Evolutionary conservation across 169 alveolate species (phyloP).

Genomic region (Prorocentrum cordatum): DNA sequence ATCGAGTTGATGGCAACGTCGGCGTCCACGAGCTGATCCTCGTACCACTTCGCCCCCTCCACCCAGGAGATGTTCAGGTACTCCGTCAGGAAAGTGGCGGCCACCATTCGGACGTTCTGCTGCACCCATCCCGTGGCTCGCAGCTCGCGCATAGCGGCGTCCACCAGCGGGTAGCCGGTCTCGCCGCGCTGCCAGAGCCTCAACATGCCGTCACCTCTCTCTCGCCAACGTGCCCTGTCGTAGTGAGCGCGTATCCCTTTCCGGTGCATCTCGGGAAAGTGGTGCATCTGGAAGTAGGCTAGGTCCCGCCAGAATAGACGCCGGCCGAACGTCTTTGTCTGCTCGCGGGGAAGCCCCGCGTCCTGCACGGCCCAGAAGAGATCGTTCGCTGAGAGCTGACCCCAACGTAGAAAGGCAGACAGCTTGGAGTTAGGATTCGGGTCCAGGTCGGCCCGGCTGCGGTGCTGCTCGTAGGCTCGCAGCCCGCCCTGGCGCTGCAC

Average conservation of each 20-base stretch:
- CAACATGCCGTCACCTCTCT: background rate
- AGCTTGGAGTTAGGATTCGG: slow-evolving; percentile 37
- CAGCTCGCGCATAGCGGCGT: slow-evolving; percentile 36
- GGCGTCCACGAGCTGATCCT: slow-evolving; percentile 26
- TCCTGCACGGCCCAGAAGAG: slow-evolving; percentile 20
- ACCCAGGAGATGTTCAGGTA: slow-evolving; percentile 32
- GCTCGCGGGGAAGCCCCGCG: background rate
- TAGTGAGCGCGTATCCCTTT: slow-evolving; percentile 3
- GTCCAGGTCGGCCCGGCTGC: slow-evolving; percentile 7
- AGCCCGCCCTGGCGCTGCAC: no score
- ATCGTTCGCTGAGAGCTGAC: slow-evolving; percentile 24
- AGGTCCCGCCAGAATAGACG: slow-evolving; percentile 19
- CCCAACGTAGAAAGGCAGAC: slow-evolving; percentile 21
- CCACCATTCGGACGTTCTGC: slow-evolving; percentile 39
- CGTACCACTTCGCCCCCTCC: slow-evolving; percentile 27
- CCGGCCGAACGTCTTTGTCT: slow-evolving; percentile 5
- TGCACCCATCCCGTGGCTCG: slow-evolving; percentile 32
- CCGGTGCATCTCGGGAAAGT: background rate
- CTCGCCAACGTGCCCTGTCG: background rate
- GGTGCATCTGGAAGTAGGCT: background rate
- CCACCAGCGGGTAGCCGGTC: slow-evolving; percentile 16
- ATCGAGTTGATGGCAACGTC: slow-evolving; percentile 42
- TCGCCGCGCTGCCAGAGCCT: slow-evolving; percentile 6
- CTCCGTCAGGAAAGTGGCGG: slow-evolving; percentile 19
- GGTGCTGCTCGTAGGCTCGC: slow-evolving; percentile 4